Evolutionary conservation across 495 filamentous ascomycete genomes (phyloP), one percentile per base, ranked within the genome.

Genomic region (Schizothecium vesticola): DNA sequence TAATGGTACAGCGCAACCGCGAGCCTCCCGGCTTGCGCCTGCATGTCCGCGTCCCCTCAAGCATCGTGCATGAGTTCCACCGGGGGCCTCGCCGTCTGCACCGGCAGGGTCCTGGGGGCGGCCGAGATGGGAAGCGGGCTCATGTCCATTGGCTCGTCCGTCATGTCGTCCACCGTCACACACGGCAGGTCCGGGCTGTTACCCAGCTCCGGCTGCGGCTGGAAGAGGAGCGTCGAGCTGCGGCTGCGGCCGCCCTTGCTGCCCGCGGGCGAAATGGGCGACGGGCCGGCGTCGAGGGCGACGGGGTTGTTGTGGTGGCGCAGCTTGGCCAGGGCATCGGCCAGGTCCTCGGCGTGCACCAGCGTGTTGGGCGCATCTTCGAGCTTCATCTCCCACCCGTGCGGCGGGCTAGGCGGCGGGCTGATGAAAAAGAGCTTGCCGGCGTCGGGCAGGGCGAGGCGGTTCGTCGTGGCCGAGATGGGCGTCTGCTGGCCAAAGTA

Each of bases 401-500:
- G 90, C 3, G 95, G 95, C 61, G 95, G 95, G 67, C 84, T 88
- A 1, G 95, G 96, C 11, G 95, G 95, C 36, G 95, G 95, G 66
- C 88, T 92, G 81, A 99, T 97, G 82, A 99, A 98, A 86, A 97
- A 97, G 43, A 97, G 85, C 81, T 97, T 97, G 71, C 91, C 88
- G 57, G 88, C 82, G 70, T 96, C 91, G 16, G 95, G 95, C 1
- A 93, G 88, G 51, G 90, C 84, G 7, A 99, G 86, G 68, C 94
- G 90, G 43, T 65, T 86, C 62, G 63, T 78, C 73, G 56, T 70
- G 67, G 63, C 66, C 65, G 36, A 66, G 43, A 82, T 74, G 25
- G 88, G 89, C 3, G 91, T 96, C 31, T 83, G 84, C 74, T 91
- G 85, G 73, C 96, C 96, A 75, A 97, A 99, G 86, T 95, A 98